Percentiles rank a stretch among this genome's conserved stretches.
phyloP scores from a whole-genome alignment of 2,329 filamentous ascomycete species.

The Periconia digitata region DNA sequence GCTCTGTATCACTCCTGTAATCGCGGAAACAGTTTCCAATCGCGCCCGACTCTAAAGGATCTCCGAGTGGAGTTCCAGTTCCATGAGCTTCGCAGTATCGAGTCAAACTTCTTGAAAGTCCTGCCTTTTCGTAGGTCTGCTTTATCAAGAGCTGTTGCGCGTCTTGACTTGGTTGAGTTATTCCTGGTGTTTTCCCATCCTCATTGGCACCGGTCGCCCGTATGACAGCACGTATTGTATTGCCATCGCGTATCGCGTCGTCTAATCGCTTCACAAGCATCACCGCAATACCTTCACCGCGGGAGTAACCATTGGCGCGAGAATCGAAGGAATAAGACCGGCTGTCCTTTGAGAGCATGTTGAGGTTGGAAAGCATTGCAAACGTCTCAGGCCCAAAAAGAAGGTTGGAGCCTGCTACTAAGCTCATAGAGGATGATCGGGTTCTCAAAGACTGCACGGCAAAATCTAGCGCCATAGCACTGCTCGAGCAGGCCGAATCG shows the following conservation, averaged over 20 bases:
- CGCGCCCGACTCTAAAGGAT: slow-evolving; percentile 24
- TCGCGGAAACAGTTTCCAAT: slow-evolving; percentile 4
- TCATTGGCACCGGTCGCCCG: slow-evolving; percentile 26
- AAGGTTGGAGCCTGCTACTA: background rate
- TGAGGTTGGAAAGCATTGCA: slow-evolving; percentile 6
- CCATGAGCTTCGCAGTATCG: slow-evolving; percentile 33
- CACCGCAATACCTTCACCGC: slow-evolving; percentile 58
- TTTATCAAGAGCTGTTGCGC: slow-evolving; percentile 37
- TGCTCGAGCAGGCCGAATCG: slow-evolving; percentile 19
- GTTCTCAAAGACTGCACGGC: slow-evolving; percentile 16
- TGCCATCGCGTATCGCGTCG: slow-evolving; percentile 19
- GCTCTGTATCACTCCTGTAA: background rate
- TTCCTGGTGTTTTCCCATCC: slow-evolving; percentile 19
- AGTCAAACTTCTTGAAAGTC: slow-evolving; percentile 33
- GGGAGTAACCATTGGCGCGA: slow-evolving; percentile 62
- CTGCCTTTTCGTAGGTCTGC: slow-evolving; percentile 40
- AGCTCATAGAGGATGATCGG: slow-evolving; percentile 4
- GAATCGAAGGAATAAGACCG: slow-evolving; percentile 39
- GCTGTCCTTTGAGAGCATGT: background rate
- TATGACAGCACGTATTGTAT: slow-evolving; percentile 33
- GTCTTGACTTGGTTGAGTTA: slow-evolving; percentile 45
- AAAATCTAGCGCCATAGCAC: slow-evolving; percentile 11
- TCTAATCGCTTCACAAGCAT: slow-evolving; percentile 23
- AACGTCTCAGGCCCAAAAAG: background rate
- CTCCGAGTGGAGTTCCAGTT: slow-evolving; percentile 57